Evolutionary conservation across 176 grass and related monocot genomes (phyloP).

Genomic region (Typha latifolia): DNA sequence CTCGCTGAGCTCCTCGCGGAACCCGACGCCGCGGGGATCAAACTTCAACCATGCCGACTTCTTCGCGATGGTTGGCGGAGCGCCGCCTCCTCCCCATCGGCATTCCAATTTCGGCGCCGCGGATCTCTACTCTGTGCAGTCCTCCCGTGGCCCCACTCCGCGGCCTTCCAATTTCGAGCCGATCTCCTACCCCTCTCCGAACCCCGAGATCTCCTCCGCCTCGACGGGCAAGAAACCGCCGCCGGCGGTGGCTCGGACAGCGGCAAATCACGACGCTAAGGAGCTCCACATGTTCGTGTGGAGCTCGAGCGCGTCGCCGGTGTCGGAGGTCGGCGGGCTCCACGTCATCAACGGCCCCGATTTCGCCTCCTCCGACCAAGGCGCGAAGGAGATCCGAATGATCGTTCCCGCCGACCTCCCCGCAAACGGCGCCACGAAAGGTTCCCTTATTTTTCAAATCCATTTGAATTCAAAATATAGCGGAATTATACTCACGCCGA

Average conservation of each 20-base stretch:
- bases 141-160: constrained; percentile 64
- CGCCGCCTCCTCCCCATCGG: constrained; percentile 28
- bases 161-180: constrained; percentile 70
- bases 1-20: constrained; percentile 73
- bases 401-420: constrained; percentile 60
- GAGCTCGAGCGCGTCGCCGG: constrained; percentile 79
- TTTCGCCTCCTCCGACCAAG: constrained; percentile 17
- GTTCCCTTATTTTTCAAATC: constrained; percentile 13
- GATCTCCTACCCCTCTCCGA: too few species aligned
- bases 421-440: constrained; percentile 53
- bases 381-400: constrained; percentile 91
- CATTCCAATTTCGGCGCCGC: constrained; percentile 64
- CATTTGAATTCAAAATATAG: background rate
- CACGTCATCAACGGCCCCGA: constrained; percentile 32
- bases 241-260: background rate
- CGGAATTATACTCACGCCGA: background rate
- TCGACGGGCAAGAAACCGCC: background rate
- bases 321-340: constrained; percentile 69
- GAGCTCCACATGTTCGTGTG: constrained; percentile 99
- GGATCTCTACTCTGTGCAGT: constrained; percentile 57
- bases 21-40: constrained; percentile 75
- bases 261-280: constrained; percentile 58
- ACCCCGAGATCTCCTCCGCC: constrained; percentile 19
- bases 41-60: constrained; percentile 90
- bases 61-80: constrained; percentile 62